phyloP scores from a whole-genome alignment of 352 stramenopile species.

The Pythium aphanidermatum region DNA sequence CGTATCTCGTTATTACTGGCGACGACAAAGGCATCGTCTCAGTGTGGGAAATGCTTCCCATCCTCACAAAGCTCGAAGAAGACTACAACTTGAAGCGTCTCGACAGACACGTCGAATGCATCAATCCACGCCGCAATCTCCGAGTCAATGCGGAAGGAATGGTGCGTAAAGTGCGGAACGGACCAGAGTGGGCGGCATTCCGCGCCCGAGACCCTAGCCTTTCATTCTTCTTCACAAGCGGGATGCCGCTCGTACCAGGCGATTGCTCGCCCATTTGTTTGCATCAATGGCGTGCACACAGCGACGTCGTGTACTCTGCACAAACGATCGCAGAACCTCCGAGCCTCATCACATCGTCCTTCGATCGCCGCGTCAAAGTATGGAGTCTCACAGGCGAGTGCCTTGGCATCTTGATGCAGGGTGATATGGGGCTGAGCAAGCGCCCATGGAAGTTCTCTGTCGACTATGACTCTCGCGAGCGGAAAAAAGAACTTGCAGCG shows the following conservation, averaged over 20 bases:
- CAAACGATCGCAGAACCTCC: constrained; percentile 62
- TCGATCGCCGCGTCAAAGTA: constrained; percentile 73
- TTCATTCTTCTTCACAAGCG: constrained; percentile 54
- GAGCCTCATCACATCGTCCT: constrained; percentile 71
- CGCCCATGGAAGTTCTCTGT: constrained; percentile 63
- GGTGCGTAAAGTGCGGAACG: constrained; percentile 63
- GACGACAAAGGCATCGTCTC: constrained; percentile 75
- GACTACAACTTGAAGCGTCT: constrained; percentile 38
- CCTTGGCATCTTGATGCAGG: constrained; percentile 72
- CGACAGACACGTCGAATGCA: constrained; percentile 54
- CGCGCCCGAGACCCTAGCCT: constrained; percentile 33
- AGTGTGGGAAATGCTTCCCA: constrained; percentile 63
- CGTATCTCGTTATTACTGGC: constrained; percentile 54
- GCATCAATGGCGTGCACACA: constrained; percentile 65
- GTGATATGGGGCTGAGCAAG: constrained; percentile 37
- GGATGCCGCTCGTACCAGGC: constrained; percentile 33
- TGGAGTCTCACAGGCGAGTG: constrained; percentile 60
- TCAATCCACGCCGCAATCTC: constrained; percentile 65
- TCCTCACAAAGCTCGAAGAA: constrained; percentile 49
- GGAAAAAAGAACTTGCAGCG: constrained; percentile 51
- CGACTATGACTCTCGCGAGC: constrained; percentile 68
- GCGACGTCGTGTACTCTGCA: constrained; percentile 70
- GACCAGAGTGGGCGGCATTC: constrained; percentile 56
- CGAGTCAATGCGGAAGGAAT: constrained; percentile 62
- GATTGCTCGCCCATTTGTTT: constrained; percentile 15